phyloP scores from a whole-genome alignment of 2,329 filamentous ascomycete species.

The Fusarium phyllophilum region DNA sequence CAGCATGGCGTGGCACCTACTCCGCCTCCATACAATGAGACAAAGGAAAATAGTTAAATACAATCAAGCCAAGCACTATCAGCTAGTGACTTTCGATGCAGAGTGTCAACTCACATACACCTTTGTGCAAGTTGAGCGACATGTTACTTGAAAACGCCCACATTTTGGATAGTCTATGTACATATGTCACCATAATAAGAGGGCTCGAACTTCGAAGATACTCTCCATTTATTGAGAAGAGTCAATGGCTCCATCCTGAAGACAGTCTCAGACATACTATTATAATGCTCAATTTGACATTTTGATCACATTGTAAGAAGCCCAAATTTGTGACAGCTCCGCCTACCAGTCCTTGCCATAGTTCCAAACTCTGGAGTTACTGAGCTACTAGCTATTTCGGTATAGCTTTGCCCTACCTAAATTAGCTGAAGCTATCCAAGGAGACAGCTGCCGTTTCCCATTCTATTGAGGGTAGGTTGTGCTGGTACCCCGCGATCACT shows the following conservation, averaged over 20 bases:
- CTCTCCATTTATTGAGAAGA: background rate
- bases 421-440: background rate
- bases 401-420: background rate
- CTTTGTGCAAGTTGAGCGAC: background rate
- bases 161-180: background rate
- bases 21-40: background rate
- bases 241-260: background rate
- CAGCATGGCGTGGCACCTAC: background rate
- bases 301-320: background rate
- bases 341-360: background rate
- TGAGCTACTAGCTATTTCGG: background rate
- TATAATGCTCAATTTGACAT: background rate
- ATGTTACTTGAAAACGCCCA: background rate
- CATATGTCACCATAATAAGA: constrained; percentile 4
- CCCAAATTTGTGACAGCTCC: background rate
- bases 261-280: constrained; percentile 3
- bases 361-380: background rate
- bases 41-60: constrained; percentile 30
- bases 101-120: background rate
- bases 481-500: constrained; percentile 41
- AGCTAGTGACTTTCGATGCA: background rate
- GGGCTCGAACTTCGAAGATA: background rate
- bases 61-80: constrained; percentile 22
- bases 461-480: background rate
- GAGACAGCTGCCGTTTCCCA: background rate